Conservation (phyloP, 1,139 yeast species). For the Yamadazyma spencermartinsiae region DNA sequence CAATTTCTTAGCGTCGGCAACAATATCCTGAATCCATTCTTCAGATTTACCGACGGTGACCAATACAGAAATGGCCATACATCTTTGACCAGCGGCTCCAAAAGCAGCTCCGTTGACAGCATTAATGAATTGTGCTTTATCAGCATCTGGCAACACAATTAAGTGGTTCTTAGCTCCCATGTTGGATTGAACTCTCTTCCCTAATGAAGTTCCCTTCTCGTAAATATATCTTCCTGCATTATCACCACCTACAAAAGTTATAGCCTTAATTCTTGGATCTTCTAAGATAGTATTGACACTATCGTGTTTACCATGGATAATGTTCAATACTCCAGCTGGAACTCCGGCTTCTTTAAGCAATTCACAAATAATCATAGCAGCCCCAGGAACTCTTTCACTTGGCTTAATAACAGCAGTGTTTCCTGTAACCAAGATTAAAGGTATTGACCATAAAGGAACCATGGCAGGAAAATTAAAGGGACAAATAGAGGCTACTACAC, state of each 20-base stretch:
- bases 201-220: constrained; percentile 65
- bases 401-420: constrained; percentile 78
- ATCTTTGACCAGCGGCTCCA: constrained; percentile 86
- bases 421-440: constrained; percentile 74
- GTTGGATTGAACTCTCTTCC: constrained; percentile 78
- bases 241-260: constrained; percentile 78
- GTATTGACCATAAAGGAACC: constrained; percentile 85
- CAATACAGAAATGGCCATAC: constrained; percentile 78
- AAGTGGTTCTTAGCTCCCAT: constrained; percentile 80
- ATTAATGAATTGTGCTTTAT: constrained; percentile 63
- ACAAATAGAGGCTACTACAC: constrained; percentile 69
- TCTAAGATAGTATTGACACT: constrained; percentile 74
- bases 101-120: constrained; percentile 77
- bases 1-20: constrained; percentile 57
- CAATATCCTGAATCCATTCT: constrained; percentile 64
- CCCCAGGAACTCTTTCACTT: constrained; percentile 78
- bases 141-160: constrained; percentile 72
- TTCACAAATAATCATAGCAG: constrained; percentile 75
- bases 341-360: constrained; percentile 75
- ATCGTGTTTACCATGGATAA: constrained; percentile 75
- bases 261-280: constrained; percentile 76
- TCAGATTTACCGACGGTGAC: constrained; percentile 74
- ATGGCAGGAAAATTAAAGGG: constrained; percentile 86
- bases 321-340: constrained; percentile 73
- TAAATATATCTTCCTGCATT: constrained; percentile 75